Base-by-base conservation (phyloP, 2,329 filamentous ascomycete genomes). In the Cladosporium sp. region DNA sequence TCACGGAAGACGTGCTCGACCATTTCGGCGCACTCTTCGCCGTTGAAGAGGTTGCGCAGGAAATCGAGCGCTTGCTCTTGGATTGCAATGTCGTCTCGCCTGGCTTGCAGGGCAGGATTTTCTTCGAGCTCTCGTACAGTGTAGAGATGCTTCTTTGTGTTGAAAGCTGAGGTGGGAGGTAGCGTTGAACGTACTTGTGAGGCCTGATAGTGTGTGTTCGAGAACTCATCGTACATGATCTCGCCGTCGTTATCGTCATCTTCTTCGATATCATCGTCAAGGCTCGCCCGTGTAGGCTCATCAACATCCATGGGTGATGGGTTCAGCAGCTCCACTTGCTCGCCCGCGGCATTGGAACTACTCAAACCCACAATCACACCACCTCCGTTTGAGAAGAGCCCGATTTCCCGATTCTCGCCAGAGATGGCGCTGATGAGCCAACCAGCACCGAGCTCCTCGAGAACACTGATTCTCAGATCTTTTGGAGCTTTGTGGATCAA, bases 41-140 rank as follows among this genome's bases (percentile, higher is more conserved):
- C 84, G 58, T 87, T 88, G 63, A 97, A 89, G 32, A 97, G 78
- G 72, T 99, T 99, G 56, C 93, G 84, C 61, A 99, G 84, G 65
- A 97, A 88, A 65, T 95, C 88, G 17, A 97, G 82, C 0, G 88
- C 90, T 73, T 97, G 92, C 70, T 96, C 91, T 73, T 97, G 93
- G 25, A 97, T 89, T 2, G 87, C 86, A 36, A 92, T 79, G 63
- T 95, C 90, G 63, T 96, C 89, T 63, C 86, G 86, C 53, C 87
- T 83, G 17, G 87, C 84, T 68, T 86, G 86, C 28, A 85, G 81
- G 22, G 80, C 78, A 20, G 86, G 83, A 61, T 89, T 87, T 45
- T 86, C 75, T 68, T 94, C 90, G 13, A 66, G 62, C 28, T 70
- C 65, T 32, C 65, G 65, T 35, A 69, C 64, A 3, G 62, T 62